These are phyloP conservation scores for Cytospora piceicola DNA, from an alignment of 2,329 filamentous ascomycete species.

Conservation along the genomic window DNA sequence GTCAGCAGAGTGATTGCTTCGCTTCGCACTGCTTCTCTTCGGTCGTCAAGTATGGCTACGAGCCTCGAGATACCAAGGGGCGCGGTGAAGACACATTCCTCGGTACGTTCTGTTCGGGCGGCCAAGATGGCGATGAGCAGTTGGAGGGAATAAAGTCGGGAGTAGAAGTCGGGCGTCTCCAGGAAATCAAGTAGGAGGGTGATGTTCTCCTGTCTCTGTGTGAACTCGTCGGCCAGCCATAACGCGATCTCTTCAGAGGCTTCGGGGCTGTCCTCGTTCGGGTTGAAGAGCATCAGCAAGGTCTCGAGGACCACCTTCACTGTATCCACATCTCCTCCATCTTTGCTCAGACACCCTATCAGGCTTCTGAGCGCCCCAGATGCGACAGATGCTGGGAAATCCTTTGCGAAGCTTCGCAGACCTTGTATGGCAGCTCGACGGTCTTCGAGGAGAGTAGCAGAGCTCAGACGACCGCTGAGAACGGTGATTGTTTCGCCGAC, in stretches of 20 bases:
- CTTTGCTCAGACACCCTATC: constrained; percentile 82
- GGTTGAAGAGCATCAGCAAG: constrained; percentile 85
- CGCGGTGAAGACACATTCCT: constrained; percentile 90
- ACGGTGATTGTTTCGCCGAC: constrained; percentile 93
- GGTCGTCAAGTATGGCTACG: constrained; percentile 82
- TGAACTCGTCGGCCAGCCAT: constrained; percentile 98
- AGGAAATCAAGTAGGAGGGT: constrained; percentile 87
- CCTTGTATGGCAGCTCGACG: constrained; percentile 91
- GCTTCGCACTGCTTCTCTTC: constrained; percentile 83
- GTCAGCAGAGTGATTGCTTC: constrained; percentile 86
- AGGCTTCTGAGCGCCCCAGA: constrained; percentile 88
- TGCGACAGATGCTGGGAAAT: constrained; percentile 93
- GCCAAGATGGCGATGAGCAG: constrained; percentile 83
- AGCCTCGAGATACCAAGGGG: constrained; percentile 86
- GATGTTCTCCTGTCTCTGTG: constrained; percentile 96
- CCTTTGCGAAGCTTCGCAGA: constrained; percentile 92
- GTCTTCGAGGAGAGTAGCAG: constrained; percentile 91
- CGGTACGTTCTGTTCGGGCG: constrained; percentile 86
- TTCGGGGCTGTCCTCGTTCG: constrained; percentile 76
- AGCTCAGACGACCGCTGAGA: constrained; percentile 83
- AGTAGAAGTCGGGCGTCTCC: constrained; percentile 86
- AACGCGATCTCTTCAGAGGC: constrained; percentile 94
- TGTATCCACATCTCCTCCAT: constrained; percentile 94
- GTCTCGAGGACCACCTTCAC: constrained; percentile 95
- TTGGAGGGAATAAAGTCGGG: constrained; percentile 87